A percentile compares a stretch with the other conserved stretches of the same genome.
phyloP scores from a whole-genome alignment of 441 rosid species.

The Flueggea neowawraea region DNA sequence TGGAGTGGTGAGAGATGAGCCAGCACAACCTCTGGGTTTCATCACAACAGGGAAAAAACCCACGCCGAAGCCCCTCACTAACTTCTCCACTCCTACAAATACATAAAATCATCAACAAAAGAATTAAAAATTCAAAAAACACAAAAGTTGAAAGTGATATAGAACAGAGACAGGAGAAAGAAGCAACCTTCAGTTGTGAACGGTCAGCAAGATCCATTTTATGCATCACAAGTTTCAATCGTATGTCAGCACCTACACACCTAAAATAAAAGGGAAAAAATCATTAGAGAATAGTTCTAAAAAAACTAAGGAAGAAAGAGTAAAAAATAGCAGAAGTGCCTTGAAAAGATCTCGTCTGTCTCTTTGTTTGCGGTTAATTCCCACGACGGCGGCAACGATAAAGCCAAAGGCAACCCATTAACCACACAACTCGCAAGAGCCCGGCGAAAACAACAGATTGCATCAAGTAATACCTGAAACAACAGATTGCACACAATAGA shows the following conservation, averaged over 20 bases:
- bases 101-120: background rate
- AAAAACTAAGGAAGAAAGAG: too few relatives aligned
- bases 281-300: too few relatives aligned
- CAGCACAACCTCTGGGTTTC: constrained; percentile 99
- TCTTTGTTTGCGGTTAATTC: too few relatives aligned
- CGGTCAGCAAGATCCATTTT: constrained; percentile 67
- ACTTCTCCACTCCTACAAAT: constrained; percentile 56
- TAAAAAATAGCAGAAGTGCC: too few relatives aligned
- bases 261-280: too few relatives aligned
- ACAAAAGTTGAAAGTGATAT: background rate
- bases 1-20: constrained; percentile 88
- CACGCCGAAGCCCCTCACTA: constrained; percentile 53
- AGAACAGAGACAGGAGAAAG: background rate
- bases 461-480: constrained; percentile 68
- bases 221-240: too few relatives aligned
- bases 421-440: too few relatives aligned
- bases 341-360: too few relatives aligned
- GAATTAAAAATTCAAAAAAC: background rate
- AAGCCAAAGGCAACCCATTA: too few relatives aligned
- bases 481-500: constrained; percentile 66
- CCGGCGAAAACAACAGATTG: too few relatives aligned
- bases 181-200: constrained; percentile 32
- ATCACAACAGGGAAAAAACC: constrained; percentile 89
- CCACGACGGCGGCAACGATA: too few relatives aligned
- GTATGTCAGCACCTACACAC: too few relatives aligned